phyloP scores from a whole-genome alignment of 2,329 filamentous ascomycete genomes.

The Arthrobotrys musiformis region DNA sequence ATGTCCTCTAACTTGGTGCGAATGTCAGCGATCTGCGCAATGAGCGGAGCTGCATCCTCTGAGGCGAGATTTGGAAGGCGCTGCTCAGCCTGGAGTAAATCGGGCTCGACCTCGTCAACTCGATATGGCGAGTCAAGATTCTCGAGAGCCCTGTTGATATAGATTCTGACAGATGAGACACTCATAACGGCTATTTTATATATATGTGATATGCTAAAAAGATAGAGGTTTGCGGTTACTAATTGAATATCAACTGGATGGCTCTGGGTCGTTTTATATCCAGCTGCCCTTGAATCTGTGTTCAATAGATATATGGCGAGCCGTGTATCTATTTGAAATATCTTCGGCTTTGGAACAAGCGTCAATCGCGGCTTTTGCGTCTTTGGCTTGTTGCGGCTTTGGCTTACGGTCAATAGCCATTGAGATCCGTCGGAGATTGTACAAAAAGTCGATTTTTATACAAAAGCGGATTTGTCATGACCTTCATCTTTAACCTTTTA shows the following conservation, averaged over 20 bases:
- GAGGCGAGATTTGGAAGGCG: slow-evolving; percentile 26
- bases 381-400: slow-evolving; percentile 28
- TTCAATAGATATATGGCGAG: not conserved
- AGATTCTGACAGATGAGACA: slow-evolving; percentile 35
- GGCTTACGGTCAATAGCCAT: not conserved
- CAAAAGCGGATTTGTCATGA: slow-evolving; percentile 1
- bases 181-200: slow-evolving; percentile 12
- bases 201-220: not conserved
- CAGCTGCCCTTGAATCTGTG: not conserved
- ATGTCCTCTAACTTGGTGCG: slow-evolving; percentile 25
- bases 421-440: not conserved
- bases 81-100: slow-evolving; percentile 24
- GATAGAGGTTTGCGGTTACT: not conserved
- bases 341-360: not conserved
- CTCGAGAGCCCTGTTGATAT: slow-evolving; percentile 32
- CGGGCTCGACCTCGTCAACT: slow-evolving; percentile 28
- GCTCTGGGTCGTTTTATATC: not conserved
- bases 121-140: slow-evolving; percentile 38
- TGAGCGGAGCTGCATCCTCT: slow-evolving; percentile 16
- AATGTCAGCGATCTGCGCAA: slow-evolving; percentile 33
- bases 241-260: not conserved
- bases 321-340: not conserved
- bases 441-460: slow-evolving; percentile 16
- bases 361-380: not conserved
- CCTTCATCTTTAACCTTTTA: no score